Conservation (phyloP, 1,284 basidiomycete genomes). For the Malassezia brasiliensis region DNA sequence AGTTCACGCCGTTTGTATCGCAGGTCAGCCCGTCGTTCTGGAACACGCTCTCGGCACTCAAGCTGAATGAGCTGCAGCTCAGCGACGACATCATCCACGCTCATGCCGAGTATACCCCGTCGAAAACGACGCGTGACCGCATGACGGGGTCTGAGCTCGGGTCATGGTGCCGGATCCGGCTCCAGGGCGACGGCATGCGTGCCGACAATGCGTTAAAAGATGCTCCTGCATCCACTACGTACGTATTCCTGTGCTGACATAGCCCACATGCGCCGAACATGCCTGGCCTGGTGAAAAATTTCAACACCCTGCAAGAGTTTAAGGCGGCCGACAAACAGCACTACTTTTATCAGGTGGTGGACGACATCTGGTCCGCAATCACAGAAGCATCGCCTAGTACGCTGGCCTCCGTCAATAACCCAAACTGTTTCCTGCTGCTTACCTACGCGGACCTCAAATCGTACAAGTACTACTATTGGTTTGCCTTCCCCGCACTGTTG, state of each 20-base stretch:
- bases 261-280: not conserved
- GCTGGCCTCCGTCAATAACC: constrained; percentile 17
- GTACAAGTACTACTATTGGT: constrained; percentile 96
- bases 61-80: constrained; percentile 80
- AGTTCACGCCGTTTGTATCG: constrained; percentile 78
- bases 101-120: constrained; percentile 61
- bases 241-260: not conserved
- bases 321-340: constrained; percentile 75
- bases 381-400: not conserved
- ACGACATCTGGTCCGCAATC: constrained; percentile 3
- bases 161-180: constrained; percentile 33
- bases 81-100: constrained; percentile 64
- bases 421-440: constrained; percentile 70
- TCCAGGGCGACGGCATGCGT: constrained; percentile 42
- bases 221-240: not conserved
- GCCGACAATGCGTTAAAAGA: not conserved
- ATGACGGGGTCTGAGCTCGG: constrained; percentile 54
- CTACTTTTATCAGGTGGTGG: constrained; percentile 55
- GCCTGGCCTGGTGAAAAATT: constrained; percentile 63
- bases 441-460: constrained; percentile 96
- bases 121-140: constrained; percentile 64
- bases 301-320: constrained; percentile 93
- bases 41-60: constrained; percentile 77
- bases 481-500: constrained; percentile 83
- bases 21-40: constrained; percentile 83